Conservation (phyloP, 192 early-diverging fungal genomes). For the Coemansia javaensis region DNA sequence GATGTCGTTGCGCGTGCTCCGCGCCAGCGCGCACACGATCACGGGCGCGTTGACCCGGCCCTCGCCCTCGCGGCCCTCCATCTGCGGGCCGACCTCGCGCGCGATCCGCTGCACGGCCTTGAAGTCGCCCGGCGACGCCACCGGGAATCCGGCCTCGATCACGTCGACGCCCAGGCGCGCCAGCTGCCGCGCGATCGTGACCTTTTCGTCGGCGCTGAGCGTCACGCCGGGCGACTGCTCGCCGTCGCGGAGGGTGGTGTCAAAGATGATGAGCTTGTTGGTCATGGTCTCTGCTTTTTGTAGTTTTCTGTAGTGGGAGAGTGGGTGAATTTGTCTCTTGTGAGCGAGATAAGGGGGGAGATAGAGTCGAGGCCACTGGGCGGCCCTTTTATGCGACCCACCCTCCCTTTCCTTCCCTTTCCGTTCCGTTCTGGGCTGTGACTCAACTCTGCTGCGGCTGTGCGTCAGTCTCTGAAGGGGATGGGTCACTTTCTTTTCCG, state of each 20-base stretch:
- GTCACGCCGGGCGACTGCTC: conserved; percentile 98
- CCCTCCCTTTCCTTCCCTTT: no score
- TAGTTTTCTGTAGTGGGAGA: no score
- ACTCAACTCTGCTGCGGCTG: no score
- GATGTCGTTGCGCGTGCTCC: conserved; percentile 81
- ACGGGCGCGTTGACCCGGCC: conserved; percentile 62
- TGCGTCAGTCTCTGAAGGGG: no score
- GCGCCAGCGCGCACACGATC: conserved; percentile 86
- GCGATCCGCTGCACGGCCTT: conserved; percentile 92
- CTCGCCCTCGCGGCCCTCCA: conserved; percentile 70
- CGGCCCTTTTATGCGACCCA: no score
- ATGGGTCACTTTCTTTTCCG: no score
- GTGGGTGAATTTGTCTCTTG: no score
- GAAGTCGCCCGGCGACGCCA: conserved; percentile 92
- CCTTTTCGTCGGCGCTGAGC: conserved; percentile 85
- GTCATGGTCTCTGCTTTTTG: conserved; percentile 1
- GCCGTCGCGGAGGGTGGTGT: conserved; percentile 95
- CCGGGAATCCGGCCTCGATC: conserved; percentile 93
- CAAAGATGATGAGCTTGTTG: conserved; percentile 87
- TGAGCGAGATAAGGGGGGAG: no score
- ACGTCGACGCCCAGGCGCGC: conserved; percentile 94
- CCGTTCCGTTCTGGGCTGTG: no score
- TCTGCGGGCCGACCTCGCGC: conserved; percentile 80
- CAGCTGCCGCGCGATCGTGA: conserved; percentile 90
- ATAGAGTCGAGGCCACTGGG: background rate